Percentiles rank a stretch among this genome's conserved stretches.
Conservation (phyloP, 2,329 filamentous ascomycete genomes). For the Penicillium expansum region DNA sequence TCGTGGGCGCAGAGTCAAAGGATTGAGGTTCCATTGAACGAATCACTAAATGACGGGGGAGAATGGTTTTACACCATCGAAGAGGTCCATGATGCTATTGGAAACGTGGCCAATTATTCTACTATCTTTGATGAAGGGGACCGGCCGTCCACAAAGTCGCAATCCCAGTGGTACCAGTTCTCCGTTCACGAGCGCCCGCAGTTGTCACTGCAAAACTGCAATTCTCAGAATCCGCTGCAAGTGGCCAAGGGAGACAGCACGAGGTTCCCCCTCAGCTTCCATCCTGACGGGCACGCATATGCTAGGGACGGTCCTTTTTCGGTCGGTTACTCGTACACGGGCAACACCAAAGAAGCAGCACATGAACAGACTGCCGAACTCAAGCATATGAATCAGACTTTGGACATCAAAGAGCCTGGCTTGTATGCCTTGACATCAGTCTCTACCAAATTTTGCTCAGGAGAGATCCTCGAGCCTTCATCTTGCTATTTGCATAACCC, state of each 20-base stretch:
- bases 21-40: constrained; percentile 81
- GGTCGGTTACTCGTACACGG: constrained; percentile 78
- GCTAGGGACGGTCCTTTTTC: constrained; percentile 65
- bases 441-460: constrained; percentile 75
- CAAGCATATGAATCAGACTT: constrained; percentile 59
- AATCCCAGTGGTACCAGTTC: constrained; percentile 72
- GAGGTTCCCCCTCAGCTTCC: constrained; percentile 69
- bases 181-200: constrained; percentile 82
- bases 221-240: constrained; percentile 74
- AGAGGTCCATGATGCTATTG: constrained; percentile 85
- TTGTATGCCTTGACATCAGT: constrained; percentile 83
- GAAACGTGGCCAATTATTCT: constrained; percentile 76
- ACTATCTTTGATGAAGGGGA: constrained; percentile 65
- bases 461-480: constrained; percentile 87
- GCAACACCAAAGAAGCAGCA: constrained; percentile 64
- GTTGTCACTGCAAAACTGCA: constrained; percentile 69
- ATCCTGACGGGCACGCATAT: constrained; percentile 57
- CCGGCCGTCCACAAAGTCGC: constrained; percentile 55
- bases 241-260: constrained; percentile 71
- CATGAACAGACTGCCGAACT: constrained; percentile 55
- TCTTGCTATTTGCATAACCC: constrained; percentile 93
- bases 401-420: constrained; percentile 71
- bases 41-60: constrained; percentile 76
- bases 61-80: constrained; percentile 88
- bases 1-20: constrained; percentile 76